phyloP scores from a whole-genome alignment of 768 basidiomycete genomes.

The Candolleomyces efflorescens region DNA sequence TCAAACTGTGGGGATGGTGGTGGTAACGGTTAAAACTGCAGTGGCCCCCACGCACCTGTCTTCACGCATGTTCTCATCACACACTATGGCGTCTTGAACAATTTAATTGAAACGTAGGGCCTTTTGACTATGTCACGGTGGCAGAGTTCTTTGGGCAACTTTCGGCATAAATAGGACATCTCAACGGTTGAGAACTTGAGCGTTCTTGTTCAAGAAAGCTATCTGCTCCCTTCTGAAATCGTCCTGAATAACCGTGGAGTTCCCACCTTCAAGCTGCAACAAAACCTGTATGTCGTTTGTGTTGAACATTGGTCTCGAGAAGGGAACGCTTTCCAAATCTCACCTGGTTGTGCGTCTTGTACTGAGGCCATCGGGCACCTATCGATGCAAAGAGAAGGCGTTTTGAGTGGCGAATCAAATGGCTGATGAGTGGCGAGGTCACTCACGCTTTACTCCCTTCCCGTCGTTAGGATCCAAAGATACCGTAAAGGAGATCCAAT shows the following conservation, averaged over 20 bases:
- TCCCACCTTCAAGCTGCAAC: conserved; percentile 29
- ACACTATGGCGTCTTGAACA: too few species aligned
- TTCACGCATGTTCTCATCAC: too few species aligned
- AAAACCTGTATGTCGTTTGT: not conserved
- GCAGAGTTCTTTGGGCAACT: too few species aligned
- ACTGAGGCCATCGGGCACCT: conserved; percentile 28
- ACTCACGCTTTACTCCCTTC: conserved; percentile 27
- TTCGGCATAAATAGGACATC: too few species aligned
- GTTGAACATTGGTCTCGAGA: not conserved
- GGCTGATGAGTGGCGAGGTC: not conserved
- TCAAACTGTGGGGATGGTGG: too few species aligned
- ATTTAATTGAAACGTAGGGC: too few species aligned
- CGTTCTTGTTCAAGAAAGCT: conserved; percentile 30
- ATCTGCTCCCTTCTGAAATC: conserved; percentile 32
- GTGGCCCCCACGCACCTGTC: too few species aligned
- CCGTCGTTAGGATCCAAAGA: conserved; percentile 37
- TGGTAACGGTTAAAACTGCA: too few species aligned
- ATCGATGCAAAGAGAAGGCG: not conserved
- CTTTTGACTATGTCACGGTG: too few species aligned
- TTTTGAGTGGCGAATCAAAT: not conserved
- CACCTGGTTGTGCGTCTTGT: too few species aligned
- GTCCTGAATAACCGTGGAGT: conserved; percentile 32
- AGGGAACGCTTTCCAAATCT: too few species aligned
- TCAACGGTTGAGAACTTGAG: conserved; percentile 15
- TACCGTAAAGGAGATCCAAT: conserved; percentile 39